Base-by-base conservation (phyloP, 352 stramenopile species). In the Phytophthora multivora region DNA sequence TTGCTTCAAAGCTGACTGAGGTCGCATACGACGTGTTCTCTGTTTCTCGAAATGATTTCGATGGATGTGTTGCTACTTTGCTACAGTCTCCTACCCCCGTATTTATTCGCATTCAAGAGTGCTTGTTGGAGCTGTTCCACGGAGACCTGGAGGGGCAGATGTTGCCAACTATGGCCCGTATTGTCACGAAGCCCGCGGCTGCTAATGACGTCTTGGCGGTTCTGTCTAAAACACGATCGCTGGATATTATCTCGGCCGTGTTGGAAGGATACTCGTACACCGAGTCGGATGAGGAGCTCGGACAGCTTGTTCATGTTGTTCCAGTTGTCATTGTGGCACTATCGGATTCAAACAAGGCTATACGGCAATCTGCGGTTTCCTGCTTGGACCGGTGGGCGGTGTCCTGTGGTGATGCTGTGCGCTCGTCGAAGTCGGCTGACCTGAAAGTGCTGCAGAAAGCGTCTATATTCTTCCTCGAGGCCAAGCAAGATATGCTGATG, bases 401-500 rank as follows among this genome's bases (percentile, higher is more conserved):
- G 15, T 77, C 67, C 5, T 75, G 66, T 50, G 51, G 59, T 28
- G 51, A 68, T n/a, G 39, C 51, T 33, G 49, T 76, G 25, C 41
- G 56, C 11, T 56, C 53, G 13, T 65, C 62, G 0, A 63, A 50
- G 15, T 70, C 62, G 30, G 16, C 52, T 15, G 54, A 77, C 8
- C 36, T 86, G 23, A 71, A 77, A 33, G 51, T 68, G 16, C 63
- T 75, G 10, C 53, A 67, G 5, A 67, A 73, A 18, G 73, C 80
- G 1, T 65, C 65, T 3, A 25, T 48, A 4, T 86, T 78, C n/a
- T 65, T 96, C 2, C 15, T 93, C 10, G 50, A 83, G 11, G 80
- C 80, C 13, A 89, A 89, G 48, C 66, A 86, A 31, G 87, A 96
- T 51, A 88, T 96, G 28, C 5, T 79, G 21, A 93, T 94, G 83